Conservation (phyloP, 1,139 yeast species). For the Zygosaccharomyces sapae region DNA sequence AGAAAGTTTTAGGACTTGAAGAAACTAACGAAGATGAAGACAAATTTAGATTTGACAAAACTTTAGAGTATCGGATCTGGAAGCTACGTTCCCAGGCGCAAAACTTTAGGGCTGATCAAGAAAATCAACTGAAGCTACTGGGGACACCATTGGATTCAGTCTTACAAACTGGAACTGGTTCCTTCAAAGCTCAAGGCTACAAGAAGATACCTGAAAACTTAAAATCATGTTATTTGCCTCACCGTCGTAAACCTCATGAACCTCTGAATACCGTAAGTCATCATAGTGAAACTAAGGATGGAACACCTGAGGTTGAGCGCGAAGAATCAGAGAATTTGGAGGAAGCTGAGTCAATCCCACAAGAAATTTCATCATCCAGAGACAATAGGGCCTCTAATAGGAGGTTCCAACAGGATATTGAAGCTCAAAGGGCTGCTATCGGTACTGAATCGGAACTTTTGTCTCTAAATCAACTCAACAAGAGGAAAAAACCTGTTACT, state of each 20-base stretch:
- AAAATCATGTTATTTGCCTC: conserved; percentile 76
- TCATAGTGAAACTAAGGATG: conserved; percentile 51
- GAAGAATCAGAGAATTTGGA: conserved; percentile 23
- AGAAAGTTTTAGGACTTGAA: conserved; percentile 40
- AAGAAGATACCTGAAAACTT: conserved; percentile 66
- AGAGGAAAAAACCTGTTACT: conserved; percentile 88
- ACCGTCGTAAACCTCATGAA: conserved; percentile 52
- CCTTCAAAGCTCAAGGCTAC: conserved; percentile 74
- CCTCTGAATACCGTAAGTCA: conserved; percentile 41
- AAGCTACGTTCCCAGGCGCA: conserved; percentile 23
- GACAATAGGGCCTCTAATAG: conserved; percentile 86
- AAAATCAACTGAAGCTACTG: conserved; percentile 23
- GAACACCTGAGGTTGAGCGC: conserved; percentile 34
- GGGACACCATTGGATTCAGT: conserved; percentile 35
- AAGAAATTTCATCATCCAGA: conserved; percentile 60
- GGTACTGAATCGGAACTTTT: conserved; percentile 80
- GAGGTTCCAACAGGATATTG: conserved; percentile 86
- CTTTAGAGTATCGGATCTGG: conserved; percentile 25
- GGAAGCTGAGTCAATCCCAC: conserved; percentile 16
- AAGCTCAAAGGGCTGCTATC: conserved; percentile 70
- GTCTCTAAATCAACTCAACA: conserved; percentile 71
- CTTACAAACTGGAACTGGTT: conserved; percentile 51
- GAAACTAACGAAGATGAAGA: background rate
- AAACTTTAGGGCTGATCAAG: conserved; percentile 18
- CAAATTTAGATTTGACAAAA: conserved; percentile 10